Percentiles rank a stretch among this genome's conserved stretches.
These are phyloP conservation scores for Pseudogymnoascus sp. DNA, from an alignment of 2,329 filamentous ascomycete species.

Conservation along the genomic window DNA sequence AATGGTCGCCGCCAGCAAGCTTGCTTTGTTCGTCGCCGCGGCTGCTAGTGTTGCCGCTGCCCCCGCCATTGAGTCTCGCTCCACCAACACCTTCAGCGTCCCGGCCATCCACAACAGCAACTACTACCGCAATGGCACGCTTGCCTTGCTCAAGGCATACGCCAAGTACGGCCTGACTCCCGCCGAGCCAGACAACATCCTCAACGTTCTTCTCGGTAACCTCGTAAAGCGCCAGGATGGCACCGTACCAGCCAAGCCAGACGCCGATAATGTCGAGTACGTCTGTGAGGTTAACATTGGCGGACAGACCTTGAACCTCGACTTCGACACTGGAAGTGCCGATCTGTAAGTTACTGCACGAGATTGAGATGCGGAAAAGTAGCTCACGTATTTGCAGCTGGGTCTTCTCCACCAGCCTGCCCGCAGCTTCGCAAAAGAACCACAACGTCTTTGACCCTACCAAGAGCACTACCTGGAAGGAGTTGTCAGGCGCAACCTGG, in stretches of 20 bases:
- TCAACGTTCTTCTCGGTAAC: slow-evolving; percentile 15
- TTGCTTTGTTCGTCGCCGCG: neutral
- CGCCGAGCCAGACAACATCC: slow-evolving; percentile 15
- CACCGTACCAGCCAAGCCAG: slow-evolving; percentile 16
- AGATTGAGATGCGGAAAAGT: neutral
- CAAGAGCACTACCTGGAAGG: slow-evolving; percentile 21
- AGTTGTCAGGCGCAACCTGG: slow-evolving; percentile 22
- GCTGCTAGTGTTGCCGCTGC: neutral
- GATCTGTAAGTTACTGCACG: slow-evolving; percentile 23
- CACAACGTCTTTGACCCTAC: slow-evolving; percentile 21
- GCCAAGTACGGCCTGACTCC: slow-evolving; percentile 24
- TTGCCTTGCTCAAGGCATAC: slow-evolving; percentile 25
- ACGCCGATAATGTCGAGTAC: slow-evolving; percentile 22
- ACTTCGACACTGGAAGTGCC: slow-evolving; percentile 26
- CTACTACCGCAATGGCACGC: slow-evolving; percentile 24
- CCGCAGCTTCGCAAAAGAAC: slow-evolving; percentile 13
- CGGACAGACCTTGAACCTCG: slow-evolving; percentile 24
- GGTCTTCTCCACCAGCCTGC: slow-evolving; percentile 25
- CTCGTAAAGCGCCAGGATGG: slow-evolving; percentile 25
- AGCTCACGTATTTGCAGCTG: slow-evolving; percentile 16
- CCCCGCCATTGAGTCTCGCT: neutral
- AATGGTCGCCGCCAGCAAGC: slow-evolving; percentile 1
- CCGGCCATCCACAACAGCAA: slow-evolving; percentile 23
- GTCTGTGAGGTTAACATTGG: slow-evolving; percentile 21
- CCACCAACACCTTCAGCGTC: slow-evolving; percentile 16